Evolutionary conservation across 176 grass and related monocot genomes (phyloP).

Genomic region (Triticum monococcum): DNA sequence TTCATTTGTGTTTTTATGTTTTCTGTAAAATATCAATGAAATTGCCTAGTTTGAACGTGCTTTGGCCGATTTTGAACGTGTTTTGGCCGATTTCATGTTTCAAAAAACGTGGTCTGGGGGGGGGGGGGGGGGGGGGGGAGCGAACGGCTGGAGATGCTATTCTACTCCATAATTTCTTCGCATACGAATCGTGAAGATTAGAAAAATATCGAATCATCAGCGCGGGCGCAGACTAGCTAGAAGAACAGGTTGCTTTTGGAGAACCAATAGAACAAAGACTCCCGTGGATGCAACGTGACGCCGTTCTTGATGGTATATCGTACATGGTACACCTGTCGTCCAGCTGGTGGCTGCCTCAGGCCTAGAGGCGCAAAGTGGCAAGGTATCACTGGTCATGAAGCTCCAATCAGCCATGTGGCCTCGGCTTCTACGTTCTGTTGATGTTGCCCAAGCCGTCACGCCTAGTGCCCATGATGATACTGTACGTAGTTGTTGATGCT

Average conservation of each 20-base stretch:
- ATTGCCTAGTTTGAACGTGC: too few species aligned
- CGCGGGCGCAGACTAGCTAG: not conserved
- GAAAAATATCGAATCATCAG: too few species aligned
- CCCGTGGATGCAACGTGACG: not conserved
- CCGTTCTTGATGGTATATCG: not conserved
- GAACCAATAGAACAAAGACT: not conserved
- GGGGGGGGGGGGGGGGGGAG: too few species aligned
- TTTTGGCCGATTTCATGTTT: too few species aligned
- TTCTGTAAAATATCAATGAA: too few species aligned
- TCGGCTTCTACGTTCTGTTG: too few species aligned
- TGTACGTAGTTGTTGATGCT: not conserved
- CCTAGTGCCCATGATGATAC: not conserved
- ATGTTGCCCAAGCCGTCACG: not conserved
- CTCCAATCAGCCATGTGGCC: too few species aligned
- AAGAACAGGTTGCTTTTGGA: not conserved
- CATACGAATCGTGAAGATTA: too few species aligned
- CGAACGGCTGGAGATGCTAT: not conserved
- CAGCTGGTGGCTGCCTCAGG: not conserved
- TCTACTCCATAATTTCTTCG: not conserved
- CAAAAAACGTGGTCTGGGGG: too few species aligned
- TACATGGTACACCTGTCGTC: not conserved
- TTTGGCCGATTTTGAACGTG: too few species aligned
- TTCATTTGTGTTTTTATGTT: too few species aligned
- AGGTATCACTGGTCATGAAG: not conserved
- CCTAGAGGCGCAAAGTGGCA: not conserved